These are phyloP conservation scores for Sungouiella blattae DNA, from an alignment of 805 yeast genomes.

Conservation along the genomic window DNA sequence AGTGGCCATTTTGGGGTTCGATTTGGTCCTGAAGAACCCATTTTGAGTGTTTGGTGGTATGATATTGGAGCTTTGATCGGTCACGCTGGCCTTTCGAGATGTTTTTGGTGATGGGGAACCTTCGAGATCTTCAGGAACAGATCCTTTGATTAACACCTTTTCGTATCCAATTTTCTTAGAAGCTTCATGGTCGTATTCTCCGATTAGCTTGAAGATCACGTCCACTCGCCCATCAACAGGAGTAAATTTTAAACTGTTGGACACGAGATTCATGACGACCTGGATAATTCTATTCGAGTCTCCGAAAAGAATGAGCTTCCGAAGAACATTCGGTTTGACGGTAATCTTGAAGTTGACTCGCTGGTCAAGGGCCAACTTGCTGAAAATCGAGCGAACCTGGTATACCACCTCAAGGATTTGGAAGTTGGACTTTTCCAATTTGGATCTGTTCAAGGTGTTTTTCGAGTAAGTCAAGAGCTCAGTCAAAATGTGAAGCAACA, in stretches of 20 bases:
- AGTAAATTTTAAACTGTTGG: slow-evolving; percentile 88
- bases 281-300: slow-evolving; percentile 90
- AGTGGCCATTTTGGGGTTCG: slow-evolving; percentile 1
- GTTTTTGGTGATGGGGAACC: too few relatives aligned
- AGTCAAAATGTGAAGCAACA: slow-evolving; percentile 81
- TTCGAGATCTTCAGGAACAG: neutral
- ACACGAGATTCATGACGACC: slow-evolving; percentile 86
- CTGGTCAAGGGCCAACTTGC: slow-evolving; percentile 74
- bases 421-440: slow-evolving; percentile 80
- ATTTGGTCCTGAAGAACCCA: neutral
- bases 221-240: slow-evolving; percentile 82
- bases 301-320: slow-evolving; percentile 71
- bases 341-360: slow-evolving; percentile 64
- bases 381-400: slow-evolving; percentile 82
- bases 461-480: slow-evolving; percentile 90
- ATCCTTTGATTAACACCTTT: slow-evolving; percentile 8
- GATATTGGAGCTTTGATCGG: neutral
- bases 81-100: too few relatives aligned
- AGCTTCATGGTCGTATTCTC: slow-evolving; percentile 55
- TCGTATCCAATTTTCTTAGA: slow-evolving; percentile 11
- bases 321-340: slow-evolving; percentile 56
- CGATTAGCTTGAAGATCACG: slow-evolving; percentile 59
- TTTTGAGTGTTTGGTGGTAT: neutral
- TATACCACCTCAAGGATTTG: slow-evolving; percentile 75
- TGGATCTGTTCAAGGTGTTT: slow-evolving; percentile 79